A percentile compares a stretch with the other conserved stretches of the same genome.
phyloP scores from a whole-genome alignment of 345 rosid genomes.

The Jatropha curcas region DNA sequence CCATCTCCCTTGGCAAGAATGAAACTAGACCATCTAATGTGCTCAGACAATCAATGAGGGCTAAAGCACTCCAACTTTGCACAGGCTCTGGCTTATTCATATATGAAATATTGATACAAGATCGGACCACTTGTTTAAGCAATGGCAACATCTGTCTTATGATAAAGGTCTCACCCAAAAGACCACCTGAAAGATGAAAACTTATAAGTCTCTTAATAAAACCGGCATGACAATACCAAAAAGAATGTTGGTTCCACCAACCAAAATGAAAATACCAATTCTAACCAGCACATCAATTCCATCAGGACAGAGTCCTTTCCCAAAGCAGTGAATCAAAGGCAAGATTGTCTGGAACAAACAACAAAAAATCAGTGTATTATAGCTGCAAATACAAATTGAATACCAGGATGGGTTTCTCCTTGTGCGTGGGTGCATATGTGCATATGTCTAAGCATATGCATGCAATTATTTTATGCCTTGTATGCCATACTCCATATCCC shows the following conservation, averaged over 20 bases:
- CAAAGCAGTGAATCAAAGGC: slow-evolving; percentile 89
- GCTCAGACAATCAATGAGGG: slow-evolving; percentile 72
- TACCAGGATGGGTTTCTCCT: not conserved
- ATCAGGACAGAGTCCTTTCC: slow-evolving; percentile 84
- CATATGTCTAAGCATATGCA: not conserved
- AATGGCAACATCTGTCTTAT: slow-evolving; percentile 82
- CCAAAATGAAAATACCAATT: slow-evolving; percentile 68
- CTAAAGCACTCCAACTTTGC: slow-evolving; percentile 83
- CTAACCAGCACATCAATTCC: slow-evolving; percentile 91
- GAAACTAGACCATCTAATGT: slow-evolving; percentile 76
- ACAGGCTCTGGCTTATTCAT: slow-evolving; percentile 79
- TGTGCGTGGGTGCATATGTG: not conserved
- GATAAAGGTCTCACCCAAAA: slow-evolving; percentile 70
- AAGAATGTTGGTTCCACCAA: slow-evolving; percentile 27
- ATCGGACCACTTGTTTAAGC: slow-evolving; percentile 69
- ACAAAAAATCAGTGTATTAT: slow-evolving; percentile 24
- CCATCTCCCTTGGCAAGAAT: slow-evolving; percentile 62
- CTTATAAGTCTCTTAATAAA: slow-evolving; percentile 21
- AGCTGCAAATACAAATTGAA: slow-evolving; percentile 18
- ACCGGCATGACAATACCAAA: slow-evolving; percentile 24
- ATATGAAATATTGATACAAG: slow-evolving; percentile 58
- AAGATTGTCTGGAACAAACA: slow-evolving; percentile 64
- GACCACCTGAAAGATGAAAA: slow-evolving; percentile 65
- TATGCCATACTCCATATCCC: slow-evolving; percentile 15
- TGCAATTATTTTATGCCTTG: slow-evolving; percentile 13